phyloP scores from a whole-genome alignment of 1,284 basidiomycete species.

The Omphalotus olearius region DNA sequence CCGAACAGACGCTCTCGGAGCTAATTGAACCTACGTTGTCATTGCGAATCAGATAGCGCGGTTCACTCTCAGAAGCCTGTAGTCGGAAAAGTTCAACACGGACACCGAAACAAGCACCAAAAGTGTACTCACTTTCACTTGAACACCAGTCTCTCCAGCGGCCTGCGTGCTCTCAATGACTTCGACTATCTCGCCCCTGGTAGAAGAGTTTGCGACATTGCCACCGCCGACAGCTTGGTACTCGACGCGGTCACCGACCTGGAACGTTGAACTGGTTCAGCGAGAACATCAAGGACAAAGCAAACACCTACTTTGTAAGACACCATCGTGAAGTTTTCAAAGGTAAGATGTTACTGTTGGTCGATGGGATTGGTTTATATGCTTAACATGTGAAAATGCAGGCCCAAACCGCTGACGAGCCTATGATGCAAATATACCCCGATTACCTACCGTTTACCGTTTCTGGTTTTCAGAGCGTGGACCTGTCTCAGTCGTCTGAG shows the following conservation, averaged over 20 bases:
- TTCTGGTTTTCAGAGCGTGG: too few relatives aligned
- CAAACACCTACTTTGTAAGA: too few relatives aligned
- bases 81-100: neutral
- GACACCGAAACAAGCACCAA: neutral
- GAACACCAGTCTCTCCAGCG: conserved; percentile 4
- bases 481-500: too few relatives aligned
- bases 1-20: neutral
- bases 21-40: conserved; percentile 4
- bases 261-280: too few relatives aligned
- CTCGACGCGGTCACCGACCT: conserved; percentile 13
- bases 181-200: conserved; percentile 8
- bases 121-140: conserved; percentile 8
- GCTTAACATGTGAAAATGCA: too few relatives aligned
- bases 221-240: conserved; percentile 13
- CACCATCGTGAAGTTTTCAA: too few relatives aligned
- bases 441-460: too few relatives aligned
- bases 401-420: too few relatives aligned
- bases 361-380: too few relatives aligned
- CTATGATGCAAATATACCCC: too few relatives aligned
- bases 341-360: too few relatives aligned
- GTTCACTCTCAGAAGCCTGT: conserved; percentile 9
- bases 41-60: conserved; percentile 13
- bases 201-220: conserved; percentile 7
- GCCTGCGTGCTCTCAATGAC: conserved; percentile 7
- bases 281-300: too few relatives aligned